These are phyloP conservation scores for carrot (Daucus carota) DNA, from an alignment of 129 eudicot species.

Conservation along the genomic window DH1_v3.0 NC_030382.2:41834501-41835000, in stretches of 20 bases:
- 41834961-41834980: not conserved
- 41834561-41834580: too few relatives aligned
- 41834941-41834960: not conserved
- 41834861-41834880: constrained; percentile 1
- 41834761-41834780: not conserved
- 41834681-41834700: not conserved
- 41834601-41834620: too few relatives aligned
- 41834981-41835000: not conserved
- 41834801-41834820: not conserved
- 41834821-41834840: not conserved
- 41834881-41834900: not conserved
- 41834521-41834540: too few relatives aligned
- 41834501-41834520: too few relatives aligned
- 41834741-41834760: not conserved
- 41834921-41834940: not conserved
- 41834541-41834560: too few relatives aligned
- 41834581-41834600: too few relatives aligned
- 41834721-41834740: too few relatives aligned
- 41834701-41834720: not conserved
- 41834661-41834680: not conserved
- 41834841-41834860: not conserved
- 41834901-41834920: not conserved
- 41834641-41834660: too few relatives aligned
- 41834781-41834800: not conserved
- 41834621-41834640: too few relatives aligned